Conservation (phyloP, 2,329 filamentous ascomycete species). For the Mariannaea elegans region DNA sequence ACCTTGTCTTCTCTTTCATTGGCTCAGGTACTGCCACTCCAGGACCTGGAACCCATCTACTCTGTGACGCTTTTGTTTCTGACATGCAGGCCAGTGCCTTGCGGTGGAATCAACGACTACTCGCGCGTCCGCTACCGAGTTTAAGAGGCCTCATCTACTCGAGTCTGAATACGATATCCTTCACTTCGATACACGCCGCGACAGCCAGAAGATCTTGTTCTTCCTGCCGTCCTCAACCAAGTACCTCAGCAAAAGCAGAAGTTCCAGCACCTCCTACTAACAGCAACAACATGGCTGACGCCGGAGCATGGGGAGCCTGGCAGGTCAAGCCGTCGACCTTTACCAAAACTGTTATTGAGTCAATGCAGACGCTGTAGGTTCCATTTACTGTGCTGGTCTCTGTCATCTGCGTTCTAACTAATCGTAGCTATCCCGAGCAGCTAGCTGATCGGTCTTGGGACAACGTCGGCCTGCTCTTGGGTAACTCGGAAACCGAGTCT, state of each 20-base stretch:
- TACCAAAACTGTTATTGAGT: conserved; percentile 71
- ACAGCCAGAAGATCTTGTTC: conserved; percentile 24
- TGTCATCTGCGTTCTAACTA: background rate
- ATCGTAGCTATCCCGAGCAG: conserved; percentile 81
- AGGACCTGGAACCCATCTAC: background rate
- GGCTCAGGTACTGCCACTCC: background rate
- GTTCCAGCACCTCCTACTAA: conserved; percentile 8
- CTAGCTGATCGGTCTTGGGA: conserved; percentile 93
- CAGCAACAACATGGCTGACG: conserved; percentile 33
- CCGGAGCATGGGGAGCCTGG: conserved; percentile 51
- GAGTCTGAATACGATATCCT: background rate
- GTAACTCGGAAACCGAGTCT: conserved; percentile 50
- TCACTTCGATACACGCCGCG: background rate
- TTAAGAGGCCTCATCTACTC: background rate
- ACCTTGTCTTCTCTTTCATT: background rate
- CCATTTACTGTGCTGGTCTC: background rate
- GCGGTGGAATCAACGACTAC: conserved; percentile 8
- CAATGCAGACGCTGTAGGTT: conserved; percentile 81
- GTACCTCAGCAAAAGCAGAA: background rate
- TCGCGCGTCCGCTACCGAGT: background rate
- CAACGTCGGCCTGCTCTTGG: conserved; percentile 86
- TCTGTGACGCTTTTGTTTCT: background rate
- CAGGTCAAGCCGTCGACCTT: conserved; percentile 52
- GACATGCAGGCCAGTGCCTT: conserved; percentile 29
- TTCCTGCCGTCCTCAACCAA: conserved; percentile 23